phyloP scores from a whole-genome alignment of 2,329 filamentous ascomycete genomes.

The Aspergillus carbonarius region DNA sequence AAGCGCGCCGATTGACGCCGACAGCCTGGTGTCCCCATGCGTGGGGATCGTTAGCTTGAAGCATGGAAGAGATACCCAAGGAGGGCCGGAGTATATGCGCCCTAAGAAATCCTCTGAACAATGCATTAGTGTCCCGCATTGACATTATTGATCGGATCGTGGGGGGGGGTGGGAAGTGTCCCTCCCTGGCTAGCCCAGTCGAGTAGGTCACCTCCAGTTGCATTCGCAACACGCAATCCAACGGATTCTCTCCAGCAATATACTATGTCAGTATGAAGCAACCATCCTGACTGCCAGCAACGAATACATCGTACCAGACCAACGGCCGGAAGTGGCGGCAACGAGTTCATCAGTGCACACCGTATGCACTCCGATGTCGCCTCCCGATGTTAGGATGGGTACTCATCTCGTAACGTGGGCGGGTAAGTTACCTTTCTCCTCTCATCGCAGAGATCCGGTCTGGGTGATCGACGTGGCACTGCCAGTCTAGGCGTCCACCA shows the following conservation, averaged over 20 bases:
- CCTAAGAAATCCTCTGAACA: not conserved
- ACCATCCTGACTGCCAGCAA: not conserved
- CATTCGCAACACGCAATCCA: not conserved
- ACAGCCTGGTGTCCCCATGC: not conserved
- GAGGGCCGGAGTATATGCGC: not conserved
- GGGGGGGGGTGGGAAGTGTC: not conserved
- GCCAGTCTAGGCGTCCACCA: not conserved
- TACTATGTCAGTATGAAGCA: constrained; percentile 1
- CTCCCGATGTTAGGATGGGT: not conserved
- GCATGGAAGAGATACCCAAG: not conserved
- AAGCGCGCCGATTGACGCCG: not conserved
- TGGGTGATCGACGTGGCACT: constrained; percentile 12
- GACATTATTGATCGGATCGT: constrained; percentile 1
- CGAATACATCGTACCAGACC: not conserved
- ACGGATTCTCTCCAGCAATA: not conserved
- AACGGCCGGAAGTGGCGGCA: not conserved
- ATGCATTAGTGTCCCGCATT: constrained; percentile 1
- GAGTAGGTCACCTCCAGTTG: not conserved
- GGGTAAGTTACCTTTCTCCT: not conserved
- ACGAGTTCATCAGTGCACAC: not conserved
- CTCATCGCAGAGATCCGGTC: not conserved
- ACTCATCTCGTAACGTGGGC: not conserved
- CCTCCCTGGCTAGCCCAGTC: not conserved
- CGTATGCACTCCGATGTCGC: not conserved
- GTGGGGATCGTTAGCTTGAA: not conserved